These are phyloP conservation scores for Globisporangium viniferum DNA, from an alignment of 352 stramenopile species.

Conservation along the genomic window DNA sequence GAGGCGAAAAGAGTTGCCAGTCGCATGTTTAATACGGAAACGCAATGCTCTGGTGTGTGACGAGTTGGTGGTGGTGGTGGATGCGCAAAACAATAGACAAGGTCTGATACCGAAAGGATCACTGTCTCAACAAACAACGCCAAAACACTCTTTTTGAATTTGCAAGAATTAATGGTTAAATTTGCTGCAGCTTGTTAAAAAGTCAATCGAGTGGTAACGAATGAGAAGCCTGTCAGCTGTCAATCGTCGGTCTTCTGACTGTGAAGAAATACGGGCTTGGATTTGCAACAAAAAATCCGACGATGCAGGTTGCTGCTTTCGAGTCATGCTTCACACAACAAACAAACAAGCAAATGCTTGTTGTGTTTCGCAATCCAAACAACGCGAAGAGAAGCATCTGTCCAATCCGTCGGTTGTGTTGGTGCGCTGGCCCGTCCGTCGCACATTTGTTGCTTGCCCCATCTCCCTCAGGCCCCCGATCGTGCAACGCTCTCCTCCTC, in stretches of 20 bases:
- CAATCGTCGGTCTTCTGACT: not conserved
- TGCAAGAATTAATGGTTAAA: not conserved
- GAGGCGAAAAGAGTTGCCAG: not conserved
- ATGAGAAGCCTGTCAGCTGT: not conserved
- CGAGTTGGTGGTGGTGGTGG: not conserved
- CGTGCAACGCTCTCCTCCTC: slow-evolving; percentile 8
- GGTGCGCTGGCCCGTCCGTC: slow-evolving; percentile 6
- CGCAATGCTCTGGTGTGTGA: not conserved
- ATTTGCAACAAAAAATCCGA: not conserved
- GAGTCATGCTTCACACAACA: not conserved
- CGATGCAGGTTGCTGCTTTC: not conserved
- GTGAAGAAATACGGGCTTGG: not conserved
- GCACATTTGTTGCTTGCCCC: not conserved
- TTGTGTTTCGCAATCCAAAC: slow-evolving; percentile 4
- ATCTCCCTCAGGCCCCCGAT: slow-evolving; percentile 2
- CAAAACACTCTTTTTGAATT: not conserved
- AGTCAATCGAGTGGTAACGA: not conserved
- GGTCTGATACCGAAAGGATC: not conserved
- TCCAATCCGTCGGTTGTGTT: not conserved
- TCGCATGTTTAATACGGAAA: not conserved
- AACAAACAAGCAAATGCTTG: not conserved
- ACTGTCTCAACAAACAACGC: not conserved
- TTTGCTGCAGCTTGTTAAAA: not conserved
- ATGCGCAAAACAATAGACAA: not conserved
- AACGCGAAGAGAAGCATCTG: not conserved